Percentiles rank a stretch among this genome's conserved stretches.
Conservation (phyloP, 2,329 filamentous ascomycete species). For the Fusarium subglutinans region DNA sequence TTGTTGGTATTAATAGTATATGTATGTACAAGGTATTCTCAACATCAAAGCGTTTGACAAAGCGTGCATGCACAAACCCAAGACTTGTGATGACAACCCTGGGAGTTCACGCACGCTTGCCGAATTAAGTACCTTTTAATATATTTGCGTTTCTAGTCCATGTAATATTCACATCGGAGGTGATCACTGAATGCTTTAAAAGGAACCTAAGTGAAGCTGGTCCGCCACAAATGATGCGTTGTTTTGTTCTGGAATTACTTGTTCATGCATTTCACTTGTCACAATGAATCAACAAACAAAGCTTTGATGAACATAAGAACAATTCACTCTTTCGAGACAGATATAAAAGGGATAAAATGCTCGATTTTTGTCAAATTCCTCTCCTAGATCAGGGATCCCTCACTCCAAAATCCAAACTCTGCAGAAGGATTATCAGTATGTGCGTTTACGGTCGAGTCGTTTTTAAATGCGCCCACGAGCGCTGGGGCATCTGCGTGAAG, state of each 20-base stretch:
- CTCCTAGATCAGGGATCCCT: not conserved
- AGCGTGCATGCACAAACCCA: not conserved
- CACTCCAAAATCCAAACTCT: not conserved
- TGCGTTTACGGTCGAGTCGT: slow-evolving; percentile 41
- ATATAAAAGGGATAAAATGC: slow-evolving; percentile 15
- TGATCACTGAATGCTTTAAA: not conserved
- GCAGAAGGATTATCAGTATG: slow-evolving; percentile 33
- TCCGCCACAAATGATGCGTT: not conserved
- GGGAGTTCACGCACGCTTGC: not conserved
- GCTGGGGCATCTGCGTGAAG: slow-evolving; percentile 41
- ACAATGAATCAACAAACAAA: not conserved
- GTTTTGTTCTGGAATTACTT: not conserved
- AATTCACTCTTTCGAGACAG: not conserved
- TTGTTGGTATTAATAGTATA: not conserved
- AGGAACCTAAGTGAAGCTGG: not conserved
- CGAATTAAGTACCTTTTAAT: not conserved
- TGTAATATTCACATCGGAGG: not conserved
- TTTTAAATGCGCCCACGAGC: slow-evolving; percentile 41
- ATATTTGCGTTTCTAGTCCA: not conserved
- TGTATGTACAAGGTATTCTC: not conserved
- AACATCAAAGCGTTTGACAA: not conserved
- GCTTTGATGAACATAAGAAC: not conserved
- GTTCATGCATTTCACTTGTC: slow-evolving; percentile 2
- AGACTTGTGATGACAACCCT: not conserved
- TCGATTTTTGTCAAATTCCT: not conserved